Percentiles rank a stretch among this genome's conserved stretches.
These are phyloP conservation scores for Talaromyces albobiverticillius DNA, from an alignment of 2,329 filamentous ascomycete species.

Conservation along the genomic window DNA sequence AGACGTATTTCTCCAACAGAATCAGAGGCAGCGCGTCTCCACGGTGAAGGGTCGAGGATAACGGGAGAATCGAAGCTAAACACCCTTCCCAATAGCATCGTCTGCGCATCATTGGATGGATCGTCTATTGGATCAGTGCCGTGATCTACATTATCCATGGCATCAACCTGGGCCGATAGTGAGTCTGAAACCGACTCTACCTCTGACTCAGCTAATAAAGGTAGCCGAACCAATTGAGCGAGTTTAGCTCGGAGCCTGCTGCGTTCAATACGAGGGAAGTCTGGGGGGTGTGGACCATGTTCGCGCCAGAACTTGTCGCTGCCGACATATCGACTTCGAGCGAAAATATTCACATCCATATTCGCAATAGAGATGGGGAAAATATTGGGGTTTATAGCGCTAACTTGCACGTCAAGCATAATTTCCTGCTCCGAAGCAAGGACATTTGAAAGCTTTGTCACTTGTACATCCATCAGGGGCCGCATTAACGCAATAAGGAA, in stretches of 20 bases:
- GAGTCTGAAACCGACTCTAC: slow-evolving; percentile 20
- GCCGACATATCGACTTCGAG: slow-evolving; percentile 87
- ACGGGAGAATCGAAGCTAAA: slow-evolving; percentile 83
- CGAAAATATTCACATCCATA: slow-evolving; percentile 89
- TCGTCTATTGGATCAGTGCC: slow-evolving; percentile 61
- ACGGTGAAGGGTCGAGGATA: slow-evolving; percentile 84
- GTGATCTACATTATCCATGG: slow-evolving; percentile 46
- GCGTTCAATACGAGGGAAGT: slow-evolving; percentile 30
- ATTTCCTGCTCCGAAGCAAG: slow-evolving; percentile 91
- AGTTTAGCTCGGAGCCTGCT: slow-evolving; percentile 33
- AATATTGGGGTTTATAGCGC: slow-evolving; percentile 88
- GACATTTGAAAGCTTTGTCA: slow-evolving; percentile 81
- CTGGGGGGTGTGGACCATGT: slow-evolving; percentile 24
- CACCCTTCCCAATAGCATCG: slow-evolving; percentile 88
- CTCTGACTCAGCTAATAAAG: slow-evolving; percentile 14
- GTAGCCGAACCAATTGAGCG: slow-evolving; percentile 26
- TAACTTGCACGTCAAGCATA: slow-evolving; percentile 87
- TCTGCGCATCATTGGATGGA: slow-evolving; percentile 63
- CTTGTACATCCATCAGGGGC: slow-evolving; percentile 73
- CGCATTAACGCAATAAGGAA: slow-evolving; percentile 92
- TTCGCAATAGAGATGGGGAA: slow-evolving; percentile 82
- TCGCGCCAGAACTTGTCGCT: slow-evolving; percentile 46
- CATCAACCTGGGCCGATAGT: slow-evolving; percentile 17
- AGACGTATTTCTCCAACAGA: slow-evolving; percentile 84
- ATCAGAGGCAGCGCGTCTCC: slow-evolving; percentile 67